These are phyloP conservation scores for Pulveroboletus frians DNA, from an alignment of 768 basidiomycete genomes.

Conservation along the genomic window DNA sequence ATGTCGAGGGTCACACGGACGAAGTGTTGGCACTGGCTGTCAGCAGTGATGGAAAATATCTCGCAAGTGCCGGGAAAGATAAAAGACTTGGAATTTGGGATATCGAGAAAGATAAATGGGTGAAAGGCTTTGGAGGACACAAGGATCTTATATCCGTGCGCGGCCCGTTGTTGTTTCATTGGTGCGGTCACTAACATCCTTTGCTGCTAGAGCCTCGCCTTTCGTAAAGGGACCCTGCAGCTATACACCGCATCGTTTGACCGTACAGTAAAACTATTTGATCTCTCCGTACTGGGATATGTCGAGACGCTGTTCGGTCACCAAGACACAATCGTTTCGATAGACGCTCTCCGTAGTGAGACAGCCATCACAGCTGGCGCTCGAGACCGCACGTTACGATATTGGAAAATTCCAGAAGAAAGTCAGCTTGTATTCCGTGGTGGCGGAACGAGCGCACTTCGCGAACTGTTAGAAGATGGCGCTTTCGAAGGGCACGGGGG, in stretches of 20 bases:
- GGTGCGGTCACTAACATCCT: constrained; percentile 9
- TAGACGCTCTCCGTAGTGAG: constrained; percentile 81
- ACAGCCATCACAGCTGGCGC: constrained; percentile 84
- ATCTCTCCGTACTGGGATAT: constrained; percentile 77
- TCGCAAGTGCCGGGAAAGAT: constrained; percentile 87
- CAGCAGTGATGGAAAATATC: constrained; percentile 76
- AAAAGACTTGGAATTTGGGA: constrained; percentile 85
- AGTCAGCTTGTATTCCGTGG: constrained; percentile 94
- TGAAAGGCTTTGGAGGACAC: constrained; percentile 76
- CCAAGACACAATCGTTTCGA: constrained; percentile 75
- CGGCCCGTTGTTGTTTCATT: constrained; percentile 37
- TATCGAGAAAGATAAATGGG: constrained; percentile 65
- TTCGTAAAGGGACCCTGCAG: constrained; percentile 66
- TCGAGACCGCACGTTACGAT: constrained; percentile 86
- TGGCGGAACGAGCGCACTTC: constrained; percentile 77
- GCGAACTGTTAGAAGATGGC: constrained; percentile 78
- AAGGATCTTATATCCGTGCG: constrained; percentile 66
- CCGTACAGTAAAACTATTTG: constrained; percentile 87
- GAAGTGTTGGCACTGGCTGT: constrained; percentile 81
- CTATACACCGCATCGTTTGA: constrained; percentile 78
- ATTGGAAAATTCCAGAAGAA: constrained; percentile 96
- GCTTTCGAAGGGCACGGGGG: constrained; percentile 53
- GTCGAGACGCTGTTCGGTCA: constrained; percentile 97
- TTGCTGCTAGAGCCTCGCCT: constrained; percentile 53
- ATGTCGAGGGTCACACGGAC: constrained; percentile 74